Evolutionary conservation across 1,284 basidiomycete genomes (phyloP), one percentile per base, ranked within the genome.

Genomic region (Apiotrichum laibachii): DNA sequence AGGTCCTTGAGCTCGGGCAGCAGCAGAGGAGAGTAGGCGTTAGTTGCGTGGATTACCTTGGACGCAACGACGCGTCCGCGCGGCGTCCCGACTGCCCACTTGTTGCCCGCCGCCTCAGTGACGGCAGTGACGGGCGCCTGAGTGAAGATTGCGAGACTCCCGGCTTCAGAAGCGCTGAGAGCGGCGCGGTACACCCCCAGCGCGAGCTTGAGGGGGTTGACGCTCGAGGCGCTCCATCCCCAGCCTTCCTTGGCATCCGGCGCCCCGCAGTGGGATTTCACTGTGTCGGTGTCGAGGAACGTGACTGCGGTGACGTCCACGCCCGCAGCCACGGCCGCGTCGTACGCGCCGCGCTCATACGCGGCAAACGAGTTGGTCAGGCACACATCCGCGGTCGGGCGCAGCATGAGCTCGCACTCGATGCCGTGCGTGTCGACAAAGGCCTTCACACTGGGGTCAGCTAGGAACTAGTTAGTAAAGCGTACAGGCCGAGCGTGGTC

Each of bases 361-460:
- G 52, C 59, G 11, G 61, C 60, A 13, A 65, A 46, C 13, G 60
- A 60, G 3, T 60, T 50, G 8, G 57, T 63, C 57, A 65, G 63
- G 22, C 45, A 34, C 9, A 64, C 57, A 51, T 68, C 67, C 26
- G 67, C 65, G 7, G 65, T 68, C 51, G 66, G 64, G 18, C 65
- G 63, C 19, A 62, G 52, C 63, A 59, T 65, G 7, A 67, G 51
- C 18, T 69, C 69, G 44, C 69, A 71, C n/a, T 71, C 59, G 18
- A 71, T 62, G 4, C 62, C 43, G 35, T 71, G 53, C 10, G 64
- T 46, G 34, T 55, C 56, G 9, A 71, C 64, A 54, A 65, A 71
- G 2, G 22, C 50, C 19, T 57, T 59, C 16, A 68, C 42, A 6
- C 49, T 55, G 19, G 26, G 3, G 26, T 31, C 4, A 31, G 26